A percentile compares a stretch with the other conserved stretches of the same genome.
Conservation (phyloP, 1,139 yeast genomes). For the Magnusiomyces sp. region DNA sequence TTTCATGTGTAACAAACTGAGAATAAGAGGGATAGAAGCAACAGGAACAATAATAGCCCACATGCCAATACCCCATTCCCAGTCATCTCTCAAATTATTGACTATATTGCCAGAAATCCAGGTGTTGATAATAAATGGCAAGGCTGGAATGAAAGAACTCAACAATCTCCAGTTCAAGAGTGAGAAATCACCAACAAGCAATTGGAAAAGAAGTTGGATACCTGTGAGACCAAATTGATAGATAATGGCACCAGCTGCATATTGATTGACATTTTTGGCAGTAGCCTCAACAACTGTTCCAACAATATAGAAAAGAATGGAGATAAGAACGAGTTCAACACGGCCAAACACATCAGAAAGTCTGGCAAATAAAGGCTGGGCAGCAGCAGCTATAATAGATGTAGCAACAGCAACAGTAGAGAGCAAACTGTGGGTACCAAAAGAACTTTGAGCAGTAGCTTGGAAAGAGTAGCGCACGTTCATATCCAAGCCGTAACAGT, state of each 20-base stretch:
- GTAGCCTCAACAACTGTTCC: slow-evolving; percentile 69
- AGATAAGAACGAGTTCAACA: slow-evolving; percentile 44
- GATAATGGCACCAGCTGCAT: slow-evolving; percentile 66
- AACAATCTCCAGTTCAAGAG: slow-evolving; percentile 62
- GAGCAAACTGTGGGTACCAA: slow-evolving; percentile 48
- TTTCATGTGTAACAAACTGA: slow-evolving; percentile 49
- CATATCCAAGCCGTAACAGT: slow-evolving; percentile 58
- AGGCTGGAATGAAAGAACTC: slow-evolving; percentile 53
- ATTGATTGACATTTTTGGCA: slow-evolving; percentile 54
- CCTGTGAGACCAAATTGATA: slow-evolving; percentile 69
- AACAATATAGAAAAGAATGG: slow-evolving; percentile 52
- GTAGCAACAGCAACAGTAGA: slow-evolving; percentile 59
- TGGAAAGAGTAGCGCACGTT: slow-evolving; percentile 45
- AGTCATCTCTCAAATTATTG: slow-evolving; percentile 33
- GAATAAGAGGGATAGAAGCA: slow-evolving; percentile 48
- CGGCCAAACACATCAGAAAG: slow-evolving; percentile 67
- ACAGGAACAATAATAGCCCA: slow-evolving; percentile 74
- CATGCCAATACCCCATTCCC: slow-evolving; percentile 74
- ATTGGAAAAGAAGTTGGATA: slow-evolving; percentile 44
- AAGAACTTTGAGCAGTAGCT: slow-evolving; percentile 49
- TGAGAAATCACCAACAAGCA: slow-evolving; percentile 59
- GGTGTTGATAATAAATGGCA: slow-evolving; percentile 66
- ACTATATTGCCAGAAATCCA: slow-evolving; percentile 63
- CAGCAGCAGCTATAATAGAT: slow-evolving; percentile 61
- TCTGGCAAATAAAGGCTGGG: slow-evolving; percentile 63